Evolutionary conservation across 164 flowering plant species (phyloP).

Genomic region (Aristolochia fimbriata): DNA sequence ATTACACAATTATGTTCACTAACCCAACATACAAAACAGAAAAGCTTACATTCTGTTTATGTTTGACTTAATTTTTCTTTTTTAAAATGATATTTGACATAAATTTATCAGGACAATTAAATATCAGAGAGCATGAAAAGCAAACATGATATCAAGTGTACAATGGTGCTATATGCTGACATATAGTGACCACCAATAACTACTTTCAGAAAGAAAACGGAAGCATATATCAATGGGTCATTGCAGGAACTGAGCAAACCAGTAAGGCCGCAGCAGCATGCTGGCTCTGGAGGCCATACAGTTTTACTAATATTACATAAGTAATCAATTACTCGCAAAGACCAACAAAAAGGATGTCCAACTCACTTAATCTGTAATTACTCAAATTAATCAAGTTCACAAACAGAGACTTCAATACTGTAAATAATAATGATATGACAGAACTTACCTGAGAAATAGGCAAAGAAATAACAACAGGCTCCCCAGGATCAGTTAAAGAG

Average conservation of each 20-base stretch:
- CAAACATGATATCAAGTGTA: no score
- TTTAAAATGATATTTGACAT: no score
- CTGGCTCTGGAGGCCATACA: background rate
- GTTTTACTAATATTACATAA: background rate
- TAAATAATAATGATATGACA: background rate
- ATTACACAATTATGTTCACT: background rate
- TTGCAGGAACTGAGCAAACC: background rate
- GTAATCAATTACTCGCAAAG: background rate
- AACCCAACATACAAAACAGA: no score
- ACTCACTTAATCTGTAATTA: background rate
- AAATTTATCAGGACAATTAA: no score
- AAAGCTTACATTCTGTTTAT: no score
- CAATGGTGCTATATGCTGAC: no score
- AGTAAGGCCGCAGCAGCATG: background rate
- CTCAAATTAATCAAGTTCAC: background rate
- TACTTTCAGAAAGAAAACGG: no score
- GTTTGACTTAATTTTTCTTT: no score
- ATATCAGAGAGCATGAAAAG: no score
- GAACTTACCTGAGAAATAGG: slow-evolving; percentile 61
- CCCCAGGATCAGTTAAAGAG: slow-evolving; percentile 60
- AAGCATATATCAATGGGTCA: no score
- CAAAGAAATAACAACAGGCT: slow-evolving; percentile 72
- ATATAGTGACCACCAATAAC: no score
- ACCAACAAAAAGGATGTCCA: background rate
- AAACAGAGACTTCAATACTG: background rate